phyloP scores from a whole-genome alignment of 352 stramenopile species.

The Phytophthora ramorum region DNA sequence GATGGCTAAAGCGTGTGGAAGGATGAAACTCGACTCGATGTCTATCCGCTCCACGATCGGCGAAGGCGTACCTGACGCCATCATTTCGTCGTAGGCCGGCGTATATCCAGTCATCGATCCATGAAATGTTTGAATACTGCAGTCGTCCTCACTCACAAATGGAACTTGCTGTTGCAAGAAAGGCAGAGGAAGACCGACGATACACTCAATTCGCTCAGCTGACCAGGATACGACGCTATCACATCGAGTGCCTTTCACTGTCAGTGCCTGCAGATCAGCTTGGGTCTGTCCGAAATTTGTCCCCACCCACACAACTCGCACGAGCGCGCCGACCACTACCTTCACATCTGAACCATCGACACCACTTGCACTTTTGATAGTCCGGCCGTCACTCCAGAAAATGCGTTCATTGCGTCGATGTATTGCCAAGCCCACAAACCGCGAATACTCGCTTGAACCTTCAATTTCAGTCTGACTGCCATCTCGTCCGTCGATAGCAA shows the following conservation, averaged over 20 bases:
- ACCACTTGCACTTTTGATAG: conserved; percentile 43
- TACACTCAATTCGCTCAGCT: conserved; percentile 55
- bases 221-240: conserved; percentile 53
- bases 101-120: conserved; percentile 57
- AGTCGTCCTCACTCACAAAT: conserved; percentile 48
- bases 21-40: conserved; percentile 39
- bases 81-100: conserved; percentile 60
- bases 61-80: conserved; percentile 46
- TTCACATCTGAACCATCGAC: conserved; percentile 23
- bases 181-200: conserved; percentile 51
- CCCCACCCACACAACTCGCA: conserved; percentile 55
- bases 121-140: conserved; percentile 52
- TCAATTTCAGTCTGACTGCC: conserved; percentile 43
- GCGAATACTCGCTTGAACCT: conserved; percentile 44
- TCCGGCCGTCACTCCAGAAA: conserved; percentile 69
- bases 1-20: conserved; percentile 58
- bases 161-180: conserved; percentile 22
- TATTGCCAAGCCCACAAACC: conserved; percentile 54
- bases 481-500: conserved; percentile 53
- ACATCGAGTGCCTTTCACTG: conserved; percentile 48
- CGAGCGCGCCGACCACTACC: conserved; percentile 52
- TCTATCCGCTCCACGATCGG: conserved; percentile 63
- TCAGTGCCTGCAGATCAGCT: conserved; percentile 46
- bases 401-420: conserved; percentile 42
- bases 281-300: conserved; percentile 53